Conservation (phyloP, 2,329 filamentous ascomycete genomes). For the Colletotrichum ledebouriae region DNA sequence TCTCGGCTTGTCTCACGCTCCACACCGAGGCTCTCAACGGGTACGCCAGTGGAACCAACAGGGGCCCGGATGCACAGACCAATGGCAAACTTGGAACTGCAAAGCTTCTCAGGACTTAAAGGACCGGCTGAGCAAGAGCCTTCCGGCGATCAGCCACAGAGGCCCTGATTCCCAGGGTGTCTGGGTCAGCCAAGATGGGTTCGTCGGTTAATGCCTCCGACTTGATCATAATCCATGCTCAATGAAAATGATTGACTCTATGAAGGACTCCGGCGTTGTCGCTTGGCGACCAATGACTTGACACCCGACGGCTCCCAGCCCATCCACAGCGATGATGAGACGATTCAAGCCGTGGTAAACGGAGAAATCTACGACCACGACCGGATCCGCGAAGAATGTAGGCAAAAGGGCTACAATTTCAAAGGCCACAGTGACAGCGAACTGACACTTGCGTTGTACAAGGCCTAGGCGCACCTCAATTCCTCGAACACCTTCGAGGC, state of each 20-base stretch:
- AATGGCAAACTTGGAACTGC: too few species aligned
- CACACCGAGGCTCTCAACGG: slow-evolving; percentile 23
- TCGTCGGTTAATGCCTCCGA: background rate
- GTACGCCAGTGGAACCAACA: background rate
- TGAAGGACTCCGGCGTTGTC: slow-evolving; percentile 58
- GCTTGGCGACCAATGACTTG: slow-evolving; percentile 66
- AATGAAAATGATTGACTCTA: background rate
- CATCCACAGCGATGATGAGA: slow-evolving; percentile 52
- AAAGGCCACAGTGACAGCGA: slow-evolving; percentile 56
- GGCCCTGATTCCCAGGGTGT: too few species aligned
- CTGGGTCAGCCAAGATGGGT: too few species aligned
- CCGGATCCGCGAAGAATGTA: slow-evolving; percentile 54
- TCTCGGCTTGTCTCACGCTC: slow-evolving; percentile 27
- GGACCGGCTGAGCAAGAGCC: too few species aligned
- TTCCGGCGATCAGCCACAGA: too few species aligned
- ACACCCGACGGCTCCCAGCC: slow-evolving; percentile 60
- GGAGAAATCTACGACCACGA: slow-evolving; percentile 70
- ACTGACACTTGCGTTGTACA: slow-evolving; percentile 65
- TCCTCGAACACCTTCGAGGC: slow-evolving; percentile 60
- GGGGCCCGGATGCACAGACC: too few species aligned
- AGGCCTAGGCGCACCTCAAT: slow-evolving; percentile 56
- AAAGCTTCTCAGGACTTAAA: too few species aligned
- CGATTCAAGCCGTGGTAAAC: slow-evolving; percentile 69
- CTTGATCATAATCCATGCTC: too few species aligned
- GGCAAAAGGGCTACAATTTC: slow-evolving; percentile 57